Evolutionary conservation across 768 basidiomycete genomes (phyloP), one percentile per base, ranked within the genome.

Genomic region (Tricholoma bakamatsutake): DNA sequence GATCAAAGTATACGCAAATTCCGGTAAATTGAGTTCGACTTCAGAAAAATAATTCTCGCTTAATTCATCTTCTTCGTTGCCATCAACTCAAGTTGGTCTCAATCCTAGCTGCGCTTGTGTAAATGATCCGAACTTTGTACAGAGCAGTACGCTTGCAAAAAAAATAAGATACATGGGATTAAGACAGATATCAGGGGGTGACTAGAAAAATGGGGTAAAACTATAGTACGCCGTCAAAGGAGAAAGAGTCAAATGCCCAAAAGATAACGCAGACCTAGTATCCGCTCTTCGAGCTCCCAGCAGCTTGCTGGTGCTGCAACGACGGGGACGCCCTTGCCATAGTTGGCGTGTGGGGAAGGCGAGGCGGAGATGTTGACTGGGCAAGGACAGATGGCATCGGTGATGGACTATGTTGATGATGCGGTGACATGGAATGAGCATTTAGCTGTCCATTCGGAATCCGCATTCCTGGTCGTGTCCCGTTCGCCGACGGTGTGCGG

Each of bases 401-500:
- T 0, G 78, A 74, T 10, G 80, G 73, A 54, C 71, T 77, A 18
- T 78, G 77, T 50, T 77, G 79, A 49, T 77, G 61, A 56, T 76
- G 80, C 4, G 82, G 80, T 11, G 82, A 81, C 64, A 80, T 73
- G 0, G 76, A 66, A 57, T 72, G 72, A n/a, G 66, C 21, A n/a
- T 60, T 27, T 52, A 76, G 73, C 55, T 78, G 80, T 3, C 74
- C 76, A 15, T 75, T 74, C 10, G 73, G 61, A 47, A 58, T 56
- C 17, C 67, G 64, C 30, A 71, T 58, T 15, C 66, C 66, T 21
- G 73, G 71, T 43, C 81, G 79, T n/a, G 74, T 75, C 5, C 84
- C 83, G 61, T 82, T 83, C 17, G 80, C 76, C 0, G 84, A 85
- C 2, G 83, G 79, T 10, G 78, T 76, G 21, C 83, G 76, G 17